Percentiles rank a stretch among this genome's conserved stretches.
Conservation (phyloP, 2,329 filamentous ascomycete genomes). For the Triangularia setosa region DNA sequence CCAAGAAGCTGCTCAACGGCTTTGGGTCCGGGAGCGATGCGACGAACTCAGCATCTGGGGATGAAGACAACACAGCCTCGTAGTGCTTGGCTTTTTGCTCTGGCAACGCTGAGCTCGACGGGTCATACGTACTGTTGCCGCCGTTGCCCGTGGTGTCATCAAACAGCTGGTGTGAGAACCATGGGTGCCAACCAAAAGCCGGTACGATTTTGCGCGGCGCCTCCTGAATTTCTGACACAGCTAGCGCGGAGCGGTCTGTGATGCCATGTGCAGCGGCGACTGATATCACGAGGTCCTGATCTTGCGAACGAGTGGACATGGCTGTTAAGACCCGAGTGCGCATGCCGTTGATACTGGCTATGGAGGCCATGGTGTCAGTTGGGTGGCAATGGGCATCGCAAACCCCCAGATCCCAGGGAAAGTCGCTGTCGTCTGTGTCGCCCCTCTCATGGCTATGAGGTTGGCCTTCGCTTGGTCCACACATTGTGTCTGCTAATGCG, state of each 20-base stretch:
- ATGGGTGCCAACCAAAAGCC: conserved; percentile 84
- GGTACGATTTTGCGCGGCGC: conserved; percentile 47
- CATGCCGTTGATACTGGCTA: conserved; percentile 60
- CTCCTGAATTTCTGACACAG: conserved; percentile 24
- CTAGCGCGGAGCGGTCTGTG: conserved; percentile 26
- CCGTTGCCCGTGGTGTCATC: conserved; percentile 42
- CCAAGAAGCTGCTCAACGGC: conserved; percentile 22
- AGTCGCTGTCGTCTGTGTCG: conserved; percentile 30
- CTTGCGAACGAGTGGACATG: conserved; percentile 73
- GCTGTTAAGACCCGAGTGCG: conserved; percentile 62
- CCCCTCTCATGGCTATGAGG: conserved; percentile 2
- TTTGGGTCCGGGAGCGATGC: conserved; percentile 29
- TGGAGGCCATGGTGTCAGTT: conserved; percentile 67
- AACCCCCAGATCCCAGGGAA: conserved; percentile 68
- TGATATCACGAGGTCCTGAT: conserved; percentile 67
- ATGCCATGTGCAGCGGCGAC: conserved; percentile 56
- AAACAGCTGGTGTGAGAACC: conserved; percentile 77
- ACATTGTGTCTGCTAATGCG: conserved; percentile 15
- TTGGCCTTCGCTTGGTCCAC: conserved; percentile 9
- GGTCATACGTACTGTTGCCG: conserved; percentile 36
- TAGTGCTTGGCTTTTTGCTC: conserved; percentile 57
- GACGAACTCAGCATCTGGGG: conserved; percentile 45
- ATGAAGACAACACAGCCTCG: conserved; percentile 56
- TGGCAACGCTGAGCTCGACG: conserved; percentile 20
- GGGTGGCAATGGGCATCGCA: conserved; percentile 83